Evolutionary conservation across 2,329 filamentous ascomycete species (phyloP), one percentile per base, ranked within the genome.

Genomic region (Scedosporium boydii): DNA sequence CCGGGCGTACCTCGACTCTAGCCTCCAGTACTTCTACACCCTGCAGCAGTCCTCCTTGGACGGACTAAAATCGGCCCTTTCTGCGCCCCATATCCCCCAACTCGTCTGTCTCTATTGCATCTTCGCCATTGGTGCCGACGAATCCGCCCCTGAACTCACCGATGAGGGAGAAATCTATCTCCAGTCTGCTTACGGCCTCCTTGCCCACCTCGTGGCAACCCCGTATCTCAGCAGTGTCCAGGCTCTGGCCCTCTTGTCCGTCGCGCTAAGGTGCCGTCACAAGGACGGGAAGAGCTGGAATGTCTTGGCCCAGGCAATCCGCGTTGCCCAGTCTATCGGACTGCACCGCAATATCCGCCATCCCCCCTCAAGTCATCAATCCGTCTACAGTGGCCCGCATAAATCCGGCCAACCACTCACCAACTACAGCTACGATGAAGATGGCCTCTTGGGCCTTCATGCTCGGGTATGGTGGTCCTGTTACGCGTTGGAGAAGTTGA

Each of bases 251-350:
- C 66, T 70, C 0, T 55, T 69, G 5, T 53, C 65, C 6, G 44
- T 69, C 0, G 63, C 66, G 0, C 62, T 70, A 1, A 59, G 67
- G n/a, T 65, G 63, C 0, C 63, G 64, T 1, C 58, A 60, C 4
- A 68, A 67, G 23, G 68, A 70, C 18, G 68, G 68, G 0, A 67
- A 69, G 58, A 65, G 65, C 2, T 70, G 68, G 68, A 68, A 70
- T n/a, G 62, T 68, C 1, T n/a, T 51, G 6, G 46, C 46, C 10
- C 46, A 51, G 18, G 46, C 46, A 6, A 51, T 51, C n/a, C 46
- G 46, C 6, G 18, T 18, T 6, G 46, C 46, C 6, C 46, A 51
- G 6, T 51, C 46, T 18, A 51, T 51, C n/a, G 46, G 46, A 9
- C 46, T 51, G 6, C 46, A 51, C n/a, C 46, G 46, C 7, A 9